A percentile compares a stretch with the other conserved stretches of the same genome.
These are phyloP conservation scores for Lasiosphaeriaceae sp. DNA, from an alignment of 495 filamentous ascomycete genomes.

Conservation along the genomic window DNA sequence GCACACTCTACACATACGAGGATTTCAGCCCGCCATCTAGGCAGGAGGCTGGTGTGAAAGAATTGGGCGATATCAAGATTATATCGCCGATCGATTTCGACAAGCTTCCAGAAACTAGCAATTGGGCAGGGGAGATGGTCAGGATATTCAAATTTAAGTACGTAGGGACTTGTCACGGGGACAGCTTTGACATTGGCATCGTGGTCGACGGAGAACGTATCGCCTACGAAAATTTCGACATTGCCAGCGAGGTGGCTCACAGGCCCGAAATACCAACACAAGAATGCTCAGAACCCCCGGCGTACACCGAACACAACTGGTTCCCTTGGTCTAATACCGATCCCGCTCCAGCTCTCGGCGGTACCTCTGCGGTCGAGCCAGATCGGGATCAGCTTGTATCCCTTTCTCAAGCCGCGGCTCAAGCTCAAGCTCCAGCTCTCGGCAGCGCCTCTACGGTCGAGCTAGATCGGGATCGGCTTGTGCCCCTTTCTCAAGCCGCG, in stretches of 20 bases:
- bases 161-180: background rate
- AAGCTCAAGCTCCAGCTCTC: background rate
- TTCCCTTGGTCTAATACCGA: background rate
- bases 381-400: background rate
- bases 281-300: background rate
- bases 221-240: background rate
- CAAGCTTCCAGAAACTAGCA: background rate
- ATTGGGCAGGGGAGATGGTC: background rate
- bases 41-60: background rate
- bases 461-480: background rate
- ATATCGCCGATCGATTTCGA: background rate
- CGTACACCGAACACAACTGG: background rate
- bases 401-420: background rate
- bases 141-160: background rate
- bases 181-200: slow-evolving; percentile 2
- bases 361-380: background rate
- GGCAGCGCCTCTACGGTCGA: too few species aligned
- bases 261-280: background rate
- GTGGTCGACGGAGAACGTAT: slow-evolving; percentile 1
- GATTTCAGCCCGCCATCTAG: background rate
- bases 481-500: background rate
- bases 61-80: background rate
- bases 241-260: background rate
- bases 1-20: background rate
- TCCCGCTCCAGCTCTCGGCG: background rate